Evolutionary conservation across 164 flowering plant genomes (phyloP).

Genomic region (Tinospora cordifolia): DNA sequence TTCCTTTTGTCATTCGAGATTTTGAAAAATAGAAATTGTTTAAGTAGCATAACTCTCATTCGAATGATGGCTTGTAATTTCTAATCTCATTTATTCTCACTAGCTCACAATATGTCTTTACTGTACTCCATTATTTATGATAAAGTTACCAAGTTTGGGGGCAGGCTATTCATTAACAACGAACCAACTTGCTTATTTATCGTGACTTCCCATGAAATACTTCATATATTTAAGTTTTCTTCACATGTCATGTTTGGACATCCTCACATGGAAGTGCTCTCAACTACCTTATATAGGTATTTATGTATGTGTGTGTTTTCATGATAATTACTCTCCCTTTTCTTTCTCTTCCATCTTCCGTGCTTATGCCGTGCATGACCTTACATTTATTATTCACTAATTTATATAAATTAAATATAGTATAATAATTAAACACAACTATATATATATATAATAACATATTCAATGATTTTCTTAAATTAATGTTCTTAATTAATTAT

Average conservation of each 20-base stretch:
- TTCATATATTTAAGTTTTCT: neutral
- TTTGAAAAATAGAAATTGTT: no score
- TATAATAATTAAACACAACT: neutral
- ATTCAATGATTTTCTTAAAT: neutral
- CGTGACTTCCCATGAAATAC: no score
- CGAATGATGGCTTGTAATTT: no score
- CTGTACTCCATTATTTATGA: no score
- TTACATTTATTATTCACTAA: no score
- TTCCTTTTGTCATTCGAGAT: no score
- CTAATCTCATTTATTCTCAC: no score
- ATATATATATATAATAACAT: neutral
- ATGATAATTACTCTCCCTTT: neutral
- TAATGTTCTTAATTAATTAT: neutral
- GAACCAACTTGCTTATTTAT: neutral
- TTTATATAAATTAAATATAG: no score
- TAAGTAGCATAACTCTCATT: no score
- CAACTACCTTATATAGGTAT: neutral
- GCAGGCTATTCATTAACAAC: neutral
- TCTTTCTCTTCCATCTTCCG: neutral
- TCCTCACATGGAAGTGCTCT: neutral
- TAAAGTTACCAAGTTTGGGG: no score
- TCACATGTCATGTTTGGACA: constrained; percentile 4
- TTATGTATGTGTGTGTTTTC: no score
- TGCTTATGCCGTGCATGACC: neutral
- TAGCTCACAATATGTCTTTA: no score